These are phyloP conservation scores for Arthroderma sp. DNA, from an alignment of 2,329 filamentous ascomycete genomes.

Conservation along the genomic window DNA sequence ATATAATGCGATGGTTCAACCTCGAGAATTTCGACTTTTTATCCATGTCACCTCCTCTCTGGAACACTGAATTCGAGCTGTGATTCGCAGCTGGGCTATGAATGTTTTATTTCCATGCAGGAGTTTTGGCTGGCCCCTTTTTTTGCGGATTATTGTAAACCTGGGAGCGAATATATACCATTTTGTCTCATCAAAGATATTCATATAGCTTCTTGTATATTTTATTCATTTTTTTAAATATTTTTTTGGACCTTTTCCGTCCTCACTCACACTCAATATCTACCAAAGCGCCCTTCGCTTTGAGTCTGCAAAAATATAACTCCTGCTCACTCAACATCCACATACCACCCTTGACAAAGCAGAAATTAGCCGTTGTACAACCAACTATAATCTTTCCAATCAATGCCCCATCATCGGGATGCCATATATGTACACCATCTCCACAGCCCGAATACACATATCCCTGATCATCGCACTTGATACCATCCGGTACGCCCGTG, in stretches of 20 bases:
- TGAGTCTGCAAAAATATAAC: slow-evolving; percentile 7
- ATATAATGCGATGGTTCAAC: slow-evolving; percentile 7
- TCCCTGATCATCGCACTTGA: slow-evolving; percentile 40
- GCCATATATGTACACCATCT: slow-evolving; percentile 43
- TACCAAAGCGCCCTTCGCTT: slow-evolving; percentile 10
- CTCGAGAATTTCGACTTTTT: slow-evolving; percentile 10
- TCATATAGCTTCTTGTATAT: slow-evolving; percentile 1
- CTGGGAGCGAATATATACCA: no score
- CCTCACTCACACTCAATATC: slow-evolving; percentile 6
- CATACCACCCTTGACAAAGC: slow-evolving; percentile 24
- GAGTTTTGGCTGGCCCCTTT: background rate
- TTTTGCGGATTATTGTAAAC: background rate
- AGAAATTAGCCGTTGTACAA: slow-evolving; percentile 35
- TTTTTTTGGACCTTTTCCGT: background rate
- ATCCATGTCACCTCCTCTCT: slow-evolving; percentile 8
- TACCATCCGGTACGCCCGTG: slow-evolving; percentile 31
- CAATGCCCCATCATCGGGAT: slow-evolving; percentile 31
- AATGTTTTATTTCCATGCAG: no score
- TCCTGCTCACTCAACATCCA: slow-evolving; percentile 11
- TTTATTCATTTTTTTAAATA: background rate
- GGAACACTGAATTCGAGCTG: slow-evolving; percentile 5
- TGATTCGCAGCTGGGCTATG: background rate
- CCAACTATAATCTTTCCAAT: slow-evolving; percentile 46
- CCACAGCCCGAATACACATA: slow-evolving; percentile 44
- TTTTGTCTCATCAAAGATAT: no score